Evolutionary conservation across 1,284 basidiomycete genomes (phyloP).

Genomic region (Athelia sp.): DNA sequence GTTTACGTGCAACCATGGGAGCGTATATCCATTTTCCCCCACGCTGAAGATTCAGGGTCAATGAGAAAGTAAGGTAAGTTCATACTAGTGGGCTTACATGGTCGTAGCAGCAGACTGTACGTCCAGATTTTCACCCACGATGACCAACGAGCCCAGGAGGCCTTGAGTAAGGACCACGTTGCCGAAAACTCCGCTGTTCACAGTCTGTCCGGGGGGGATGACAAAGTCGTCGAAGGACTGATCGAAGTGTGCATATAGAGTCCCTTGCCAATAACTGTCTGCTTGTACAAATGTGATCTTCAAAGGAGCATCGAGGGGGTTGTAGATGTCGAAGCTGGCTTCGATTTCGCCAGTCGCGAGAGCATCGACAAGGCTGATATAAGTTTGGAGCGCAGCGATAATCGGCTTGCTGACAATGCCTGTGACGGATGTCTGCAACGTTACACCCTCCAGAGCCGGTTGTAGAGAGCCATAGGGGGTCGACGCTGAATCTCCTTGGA

Average conservation of each 20-base stretch:
- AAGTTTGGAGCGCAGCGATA: constrained; percentile 43
- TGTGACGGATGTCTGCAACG: constrained; percentile 40
- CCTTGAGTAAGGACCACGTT: constrained; percentile 58
- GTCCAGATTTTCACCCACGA: constrained; percentile 50
- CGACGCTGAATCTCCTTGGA: constrained; percentile 54
- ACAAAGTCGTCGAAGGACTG: constrained; percentile 49
- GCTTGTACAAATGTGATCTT: constrained; percentile 52
- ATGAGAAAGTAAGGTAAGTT: neutral
- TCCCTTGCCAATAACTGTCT: constrained; percentile 46
- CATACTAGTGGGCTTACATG: constrained; percentile 21
- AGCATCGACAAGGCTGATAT: constrained; percentile 15
- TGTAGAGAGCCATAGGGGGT: constrained; percentile 61
- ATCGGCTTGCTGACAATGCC: constrained; percentile 37
- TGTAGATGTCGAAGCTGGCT: constrained; percentile 26
- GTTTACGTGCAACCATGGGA: constrained; percentile 53
- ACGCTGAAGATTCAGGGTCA: constrained; percentile 19
- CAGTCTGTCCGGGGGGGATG: constrained; percentile 51
- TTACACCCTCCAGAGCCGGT: constrained; percentile 52
- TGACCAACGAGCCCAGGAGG: constrained; percentile 44
- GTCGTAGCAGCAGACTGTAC: constrained; percentile 44
- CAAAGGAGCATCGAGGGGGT: constrained; percentile 54
- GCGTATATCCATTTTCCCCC: constrained; percentile 43
- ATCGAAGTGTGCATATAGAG: constrained; percentile 52
- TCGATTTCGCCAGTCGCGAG: too few species aligned
- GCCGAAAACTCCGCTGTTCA: constrained; percentile 48